Evolutionary conservation across 352 stramenopile genomes (phyloP).

Genomic region (Phytophthora hibernalis): DNA sequence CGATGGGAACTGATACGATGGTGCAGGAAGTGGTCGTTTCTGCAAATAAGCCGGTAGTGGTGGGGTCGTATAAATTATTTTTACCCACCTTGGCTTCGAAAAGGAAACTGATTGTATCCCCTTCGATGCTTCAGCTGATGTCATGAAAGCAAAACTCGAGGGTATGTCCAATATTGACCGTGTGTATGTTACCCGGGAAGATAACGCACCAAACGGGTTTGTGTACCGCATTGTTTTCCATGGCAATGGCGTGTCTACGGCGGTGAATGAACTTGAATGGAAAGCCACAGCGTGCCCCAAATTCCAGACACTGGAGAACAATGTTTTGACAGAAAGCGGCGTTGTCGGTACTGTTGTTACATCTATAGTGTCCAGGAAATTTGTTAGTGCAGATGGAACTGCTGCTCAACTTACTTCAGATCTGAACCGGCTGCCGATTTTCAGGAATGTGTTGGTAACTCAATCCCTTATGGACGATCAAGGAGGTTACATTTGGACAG

Average conservation of each 20-base stretch:
- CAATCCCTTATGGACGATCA: slow-evolving; percentile 70
- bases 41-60: slow-evolving; percentile 53
- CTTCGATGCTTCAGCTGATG: slow-evolving; percentile 61
- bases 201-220: slow-evolving; percentile 57
- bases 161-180: slow-evolving; percentile 78
- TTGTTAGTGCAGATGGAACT: slow-evolving; percentile 58
- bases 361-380: slow-evolving; percentile 64
- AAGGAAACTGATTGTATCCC: slow-evolving; percentile 59
- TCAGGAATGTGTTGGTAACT: slow-evolving; percentile 66
- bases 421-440: slow-evolving; percentile 64
- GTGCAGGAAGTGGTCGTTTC: slow-evolving; percentile 75
- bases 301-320: slow-evolving; percentile 77
- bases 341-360: slow-evolving; percentile 47
- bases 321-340: slow-evolving; percentile 49
- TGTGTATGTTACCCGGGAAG: slow-evolving; percentile 68
- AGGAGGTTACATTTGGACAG: slow-evolving; percentile 78
- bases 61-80: slow-evolving; percentile 67
- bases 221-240: slow-evolving; percentile 83
- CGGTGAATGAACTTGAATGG: slow-evolving; percentile 31
- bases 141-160: slow-evolving; percentile 62
- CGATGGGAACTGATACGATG: slow-evolving; percentile 68
- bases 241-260: slow-evolving; percentile 66
- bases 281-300: slow-evolving; percentile 44
- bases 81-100: slow-evolving; percentile 48
- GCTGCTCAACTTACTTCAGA: slow-evolving; percentile 53